A percentile compares a stretch with the other conserved stretches of the same genome.
Conservation (phyloP, 345 rosid genomes). For the Brassica carinata region DNA sequence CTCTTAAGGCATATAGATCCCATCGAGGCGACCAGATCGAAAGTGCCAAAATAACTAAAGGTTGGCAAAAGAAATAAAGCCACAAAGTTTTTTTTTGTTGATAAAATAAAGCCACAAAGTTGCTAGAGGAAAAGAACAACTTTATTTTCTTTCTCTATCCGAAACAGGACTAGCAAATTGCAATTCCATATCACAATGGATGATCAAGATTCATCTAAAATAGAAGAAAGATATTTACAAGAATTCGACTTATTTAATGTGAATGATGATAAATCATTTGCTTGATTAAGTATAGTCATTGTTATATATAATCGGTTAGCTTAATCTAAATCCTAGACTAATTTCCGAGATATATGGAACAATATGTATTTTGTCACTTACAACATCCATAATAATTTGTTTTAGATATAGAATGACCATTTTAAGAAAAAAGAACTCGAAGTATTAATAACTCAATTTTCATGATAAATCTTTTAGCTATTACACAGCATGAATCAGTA, state of each 20-base stretch:
- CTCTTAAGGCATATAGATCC: slow-evolving; percentile 37
- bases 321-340: not conserved
- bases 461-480: not conserved
- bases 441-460: not conserved
- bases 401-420: not conserved
- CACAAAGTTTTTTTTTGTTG: slow-evolving; percentile 22
- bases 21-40: slow-evolving; percentile 42
- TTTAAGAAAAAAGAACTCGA: not conserved
- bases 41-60: slow-evolving; percentile 40
- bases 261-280: not conserved
- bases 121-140: slow-evolving; percentile 2
- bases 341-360: not conserved
- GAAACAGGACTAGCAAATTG: slow-evolving; percentile 35
- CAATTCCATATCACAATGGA: slow-evolving; percentile 23
- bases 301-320: not conserved
- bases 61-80: slow-evolving; percentile 38
- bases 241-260: not conserved
- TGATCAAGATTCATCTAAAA: slow-evolving; percentile 32
- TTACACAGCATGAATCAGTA: not conserved
- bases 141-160: slow-evolving; percentile 34
- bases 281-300: not conserved
- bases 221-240: not conserved
- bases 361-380: not conserved
- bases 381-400: not conserved
- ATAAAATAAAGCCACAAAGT: no score